Percentiles rank a stretch among this genome's conserved stretches.
Evolutionary conservation across 2,329 filamentous ascomycete species (phyloP).

Genomic region (Cladosporium sp.): DNA sequence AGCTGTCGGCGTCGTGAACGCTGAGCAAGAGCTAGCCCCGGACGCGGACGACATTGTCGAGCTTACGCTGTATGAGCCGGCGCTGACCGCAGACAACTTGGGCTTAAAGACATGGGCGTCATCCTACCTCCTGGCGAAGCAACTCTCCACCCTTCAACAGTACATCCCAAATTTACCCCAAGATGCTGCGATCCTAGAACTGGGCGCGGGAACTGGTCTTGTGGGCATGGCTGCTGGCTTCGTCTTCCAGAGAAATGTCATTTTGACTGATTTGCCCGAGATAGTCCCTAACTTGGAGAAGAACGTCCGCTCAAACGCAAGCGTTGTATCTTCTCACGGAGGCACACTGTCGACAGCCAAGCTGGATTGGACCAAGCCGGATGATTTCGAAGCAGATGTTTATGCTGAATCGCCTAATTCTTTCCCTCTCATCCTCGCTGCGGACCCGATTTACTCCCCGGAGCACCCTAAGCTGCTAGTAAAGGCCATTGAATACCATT

Average conservation of each 20-base stretch:
- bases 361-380: constrained; percentile 66
- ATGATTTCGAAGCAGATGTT: constrained; percentile 5
- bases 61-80: constrained; percentile 74
- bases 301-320: constrained; percentile 63
- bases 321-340: constrained; percentile 48
- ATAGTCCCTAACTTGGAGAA: constrained; percentile 75
- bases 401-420: constrained; percentile 17
- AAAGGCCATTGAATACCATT: constrained; percentile 61
- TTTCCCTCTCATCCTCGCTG: constrained; percentile 64
- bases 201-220: constrained; percentile 88
- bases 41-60: constrained; percentile 1
- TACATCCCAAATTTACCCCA: constrained; percentile 14
- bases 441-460: constrained; percentile 82
- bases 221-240: constrained; percentile 78
- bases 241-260: constrained; percentile 59
- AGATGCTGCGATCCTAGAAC: constrained; percentile 53
- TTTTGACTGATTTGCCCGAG: constrained; percentile 75
- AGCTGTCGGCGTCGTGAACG: not conserved
- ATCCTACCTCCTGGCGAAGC: constrained; percentile 74
- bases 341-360: constrained; percentile 57
- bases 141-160: constrained; percentile 45
- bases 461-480: constrained; percentile 72
- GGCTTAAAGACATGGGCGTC: constrained; percentile 96
- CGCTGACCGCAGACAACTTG: constrained; percentile 78
- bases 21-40: not conserved